phyloP scores from a whole-genome alignment of 1,139 yeast species.

The Blastobotrys serpentis region DNA sequence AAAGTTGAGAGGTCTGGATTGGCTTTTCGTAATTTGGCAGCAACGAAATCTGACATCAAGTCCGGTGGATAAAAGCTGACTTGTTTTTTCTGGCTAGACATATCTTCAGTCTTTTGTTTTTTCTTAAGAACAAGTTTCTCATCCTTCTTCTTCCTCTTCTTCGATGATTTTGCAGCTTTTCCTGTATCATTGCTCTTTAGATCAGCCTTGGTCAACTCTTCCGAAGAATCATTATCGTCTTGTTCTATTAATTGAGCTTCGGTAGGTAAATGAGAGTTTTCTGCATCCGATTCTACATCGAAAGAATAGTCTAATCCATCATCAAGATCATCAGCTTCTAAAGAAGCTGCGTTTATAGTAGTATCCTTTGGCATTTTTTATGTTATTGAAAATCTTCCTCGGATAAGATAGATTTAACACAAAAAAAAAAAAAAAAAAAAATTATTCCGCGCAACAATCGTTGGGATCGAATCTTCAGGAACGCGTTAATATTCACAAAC shows the following conservation, averaged over 20 bases:
- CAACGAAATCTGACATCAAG: constrained; percentile 59
- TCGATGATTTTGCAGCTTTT: constrained; percentile 18
- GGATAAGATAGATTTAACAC: background rate
- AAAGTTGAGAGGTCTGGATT: constrained; percentile 59
- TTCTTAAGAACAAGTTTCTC: constrained; percentile 41
- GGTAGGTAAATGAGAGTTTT: constrained; percentile 20
- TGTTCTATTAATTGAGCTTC: constrained; percentile 18
- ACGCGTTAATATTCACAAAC: background rate
- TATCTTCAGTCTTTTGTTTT: constrained; percentile 58
- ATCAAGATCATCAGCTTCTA: constrained; percentile 55
- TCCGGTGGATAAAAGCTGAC: constrained; percentile 55
- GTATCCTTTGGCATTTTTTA: background rate
- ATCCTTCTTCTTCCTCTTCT: constrained; percentile 26
- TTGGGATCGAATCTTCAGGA: background rate
- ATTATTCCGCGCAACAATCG: background rate
- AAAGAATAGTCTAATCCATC: constrained; percentile 63
- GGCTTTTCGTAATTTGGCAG: constrained; percentile 49
- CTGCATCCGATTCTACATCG: constrained; percentile 43
- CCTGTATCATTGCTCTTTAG: constrained; percentile 17
- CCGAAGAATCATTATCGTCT: constrained; percentile 14
- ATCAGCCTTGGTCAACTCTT: constrained; percentile 19
- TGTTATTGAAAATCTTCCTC: background rate
- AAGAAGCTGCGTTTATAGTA: constrained; percentile 26
- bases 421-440: constrained; percentile 1
- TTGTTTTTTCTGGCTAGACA: constrained; percentile 50